These are phyloP conservation scores for Coemansia sp. DNA, from an alignment of 192 early-diverging fungal genomes.

Conservation along the genomic window DNA sequence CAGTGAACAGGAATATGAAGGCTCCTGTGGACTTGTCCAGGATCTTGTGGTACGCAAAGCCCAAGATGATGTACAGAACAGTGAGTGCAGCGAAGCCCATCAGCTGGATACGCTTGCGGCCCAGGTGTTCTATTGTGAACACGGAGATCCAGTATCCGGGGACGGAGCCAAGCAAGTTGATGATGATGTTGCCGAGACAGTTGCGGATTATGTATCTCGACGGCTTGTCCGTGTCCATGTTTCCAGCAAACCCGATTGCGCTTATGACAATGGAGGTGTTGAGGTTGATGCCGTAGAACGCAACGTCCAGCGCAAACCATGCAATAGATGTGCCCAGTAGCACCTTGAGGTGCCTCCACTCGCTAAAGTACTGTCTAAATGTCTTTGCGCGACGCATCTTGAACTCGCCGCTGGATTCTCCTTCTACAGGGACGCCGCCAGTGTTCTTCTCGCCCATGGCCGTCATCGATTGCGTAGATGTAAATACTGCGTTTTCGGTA, in stretches of 20 bases:
- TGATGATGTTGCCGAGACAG: constrained; percentile 87
- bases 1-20: constrained; percentile 67
- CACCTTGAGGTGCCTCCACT: constrained; percentile 80
- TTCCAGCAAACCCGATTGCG: constrained; percentile 66
- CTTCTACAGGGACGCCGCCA: not conserved
- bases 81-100: constrained; percentile 81
- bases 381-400: constrained; percentile 42
- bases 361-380: constrained; percentile 68
- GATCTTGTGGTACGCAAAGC: constrained; percentile 71
- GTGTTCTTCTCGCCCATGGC: not conserved
- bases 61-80: constrained; percentile 71
- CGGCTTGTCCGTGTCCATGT: constrained; percentile 32
- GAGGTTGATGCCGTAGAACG: constrained; percentile 81
- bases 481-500: not conserved
- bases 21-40: constrained; percentile 56
- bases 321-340: constrained; percentile 73
- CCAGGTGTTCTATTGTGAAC: constrained; percentile 81
- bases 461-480: not conserved
- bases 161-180: constrained; percentile 80
- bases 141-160: constrained; percentile 98
- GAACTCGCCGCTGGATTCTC: not conserved
- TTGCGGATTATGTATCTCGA: constrained; percentile 60
- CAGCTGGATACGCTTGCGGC: constrained; percentile 92
- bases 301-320: constrained; percentile 80
- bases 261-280: constrained; percentile 74